phyloP scores from a whole-genome alignment of 2,329 filamentous ascomycete genomes.

The Neonectria sp. region DNA sequence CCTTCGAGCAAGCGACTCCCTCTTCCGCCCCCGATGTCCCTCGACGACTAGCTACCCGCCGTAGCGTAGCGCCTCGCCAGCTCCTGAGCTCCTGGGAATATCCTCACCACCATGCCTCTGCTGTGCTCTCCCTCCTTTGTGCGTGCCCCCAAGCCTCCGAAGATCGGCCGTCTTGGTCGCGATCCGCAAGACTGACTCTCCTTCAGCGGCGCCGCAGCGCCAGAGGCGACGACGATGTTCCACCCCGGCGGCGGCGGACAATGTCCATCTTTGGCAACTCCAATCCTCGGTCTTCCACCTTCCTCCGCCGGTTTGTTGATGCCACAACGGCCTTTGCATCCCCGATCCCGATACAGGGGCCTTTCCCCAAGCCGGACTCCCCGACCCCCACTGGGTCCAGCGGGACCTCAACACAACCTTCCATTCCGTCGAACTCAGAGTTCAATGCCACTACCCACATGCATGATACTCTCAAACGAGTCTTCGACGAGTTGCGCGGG shows the following conservation, averaged over 20 bases:
- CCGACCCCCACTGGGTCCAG: conserved; percentile 45
- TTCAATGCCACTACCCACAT: conserved; percentile 65
- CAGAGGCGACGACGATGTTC: conserved; percentile 33
- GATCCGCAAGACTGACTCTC: conserved; percentile 25
- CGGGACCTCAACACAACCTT: conserved; percentile 38
- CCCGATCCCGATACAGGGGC: conserved; percentile 46
- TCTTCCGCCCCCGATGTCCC: conserved; percentile 29
- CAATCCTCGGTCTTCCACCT: conserved; percentile 48
- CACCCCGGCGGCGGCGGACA: conserved; percentile 52
- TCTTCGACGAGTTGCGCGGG: conserved; percentile 64
- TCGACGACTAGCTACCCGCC: conserved; percentile 33
- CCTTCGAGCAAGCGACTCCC: neutral
- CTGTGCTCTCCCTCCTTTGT: conserved; percentile 29
- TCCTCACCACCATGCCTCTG: conserved; percentile 36
- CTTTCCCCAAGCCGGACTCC: conserved; percentile 34
- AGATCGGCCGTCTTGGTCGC: neutral
- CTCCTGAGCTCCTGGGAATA: conserved; percentile 24
- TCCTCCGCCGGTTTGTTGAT: conserved; percentile 53
- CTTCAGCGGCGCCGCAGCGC: conserved; percentile 31
- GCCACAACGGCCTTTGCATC: conserved; percentile 50
- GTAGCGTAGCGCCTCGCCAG: conserved; percentile 33
- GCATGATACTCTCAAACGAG: conserved; percentile 61
- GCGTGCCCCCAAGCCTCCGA: conserved; percentile 19
- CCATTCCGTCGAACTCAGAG: conserved; percentile 37
- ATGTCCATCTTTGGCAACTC: conserved; percentile 58